A percentile compares a stretch with the other conserved stretches of the same genome.
Conservation (phyloP, 768 basidiomycete species). For the Boletus rubroflammeus region DNA sequence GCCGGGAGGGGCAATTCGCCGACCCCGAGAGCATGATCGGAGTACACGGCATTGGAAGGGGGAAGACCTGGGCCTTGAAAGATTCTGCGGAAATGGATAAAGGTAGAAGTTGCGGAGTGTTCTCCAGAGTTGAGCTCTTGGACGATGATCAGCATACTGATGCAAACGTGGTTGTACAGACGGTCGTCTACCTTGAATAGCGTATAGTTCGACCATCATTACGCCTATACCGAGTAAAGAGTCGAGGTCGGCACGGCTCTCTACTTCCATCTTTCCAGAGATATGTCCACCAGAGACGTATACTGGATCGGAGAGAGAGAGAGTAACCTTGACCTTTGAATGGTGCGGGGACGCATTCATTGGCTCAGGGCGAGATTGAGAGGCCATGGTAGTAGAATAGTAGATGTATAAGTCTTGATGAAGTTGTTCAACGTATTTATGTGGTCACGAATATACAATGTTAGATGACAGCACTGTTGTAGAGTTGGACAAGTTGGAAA, state of each 20-base stretch:
- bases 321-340: slow-evolving; percentile 69
- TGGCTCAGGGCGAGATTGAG: slow-evolving; percentile 46
- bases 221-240: slow-evolving; percentile 66
- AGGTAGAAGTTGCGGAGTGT: slow-evolving; percentile 76
- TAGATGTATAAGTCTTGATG: background rate
- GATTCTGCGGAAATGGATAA: slow-evolving; percentile 62
- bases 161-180: background rate
- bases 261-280: slow-evolving; percentile 75
- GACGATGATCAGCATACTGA: slow-evolving; percentile 5
- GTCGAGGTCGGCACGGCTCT: slow-evolving; percentile 64
- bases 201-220: slow-evolving; percentile 77
- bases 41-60: slow-evolving; percentile 78
- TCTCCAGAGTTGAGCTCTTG: slow-evolving; percentile 73
- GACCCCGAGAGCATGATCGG: slow-evolving; percentile 44
- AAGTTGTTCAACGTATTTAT: slow-evolving; percentile 8
- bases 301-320: slow-evolving; percentile 53
- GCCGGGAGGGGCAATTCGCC: slow-evolving; percentile 60
- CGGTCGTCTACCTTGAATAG: slow-evolving; percentile 53
- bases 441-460: slow-evolving; percentile 9
- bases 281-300: slow-evolving; percentile 67
- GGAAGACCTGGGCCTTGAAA: slow-evolving; percentile 83
- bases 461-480: slow-evolving; percentile 3
- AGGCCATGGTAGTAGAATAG: slow-evolving; percentile 21
- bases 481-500: background rate
- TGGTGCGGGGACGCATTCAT: slow-evolving; percentile 84